Conservation (phyloP, 306 rosid species). For the Cicer judaicum region DNA sequence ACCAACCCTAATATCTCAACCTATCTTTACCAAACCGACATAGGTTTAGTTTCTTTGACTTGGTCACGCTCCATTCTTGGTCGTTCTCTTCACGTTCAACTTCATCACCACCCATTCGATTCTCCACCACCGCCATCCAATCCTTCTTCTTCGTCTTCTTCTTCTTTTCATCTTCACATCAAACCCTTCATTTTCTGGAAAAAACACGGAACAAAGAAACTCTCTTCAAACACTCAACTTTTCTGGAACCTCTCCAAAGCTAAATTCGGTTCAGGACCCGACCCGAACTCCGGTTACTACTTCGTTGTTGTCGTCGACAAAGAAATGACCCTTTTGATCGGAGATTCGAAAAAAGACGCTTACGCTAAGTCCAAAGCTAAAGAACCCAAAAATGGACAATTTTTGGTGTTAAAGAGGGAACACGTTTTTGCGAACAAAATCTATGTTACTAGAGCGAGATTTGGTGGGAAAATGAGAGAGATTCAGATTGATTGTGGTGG, state of each 20-base stretch:
- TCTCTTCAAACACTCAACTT: constrained; percentile 53
- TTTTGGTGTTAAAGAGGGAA: constrained; percentile 65
- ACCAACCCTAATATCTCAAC: constrained; percentile 75
- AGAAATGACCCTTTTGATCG: constrained; percentile 67
- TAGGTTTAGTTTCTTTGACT: constrained; percentile 71
- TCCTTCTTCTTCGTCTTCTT: constrained; percentile 39
- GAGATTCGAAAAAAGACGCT: constrained; percentile 66
- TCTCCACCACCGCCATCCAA: constrained; percentile 60
- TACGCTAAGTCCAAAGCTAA: constrained; percentile 59
- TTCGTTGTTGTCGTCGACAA: constrained; percentile 72
- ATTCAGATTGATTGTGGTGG: constrained; percentile 71
- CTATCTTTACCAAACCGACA: constrained; percentile 75
- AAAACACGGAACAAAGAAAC: constrained; percentile 72
- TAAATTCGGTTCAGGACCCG: constrained; percentile 67
- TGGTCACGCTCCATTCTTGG: constrained; percentile 92
- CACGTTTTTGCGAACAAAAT: constrained; percentile 70
- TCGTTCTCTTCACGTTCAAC: constrained; percentile 78
- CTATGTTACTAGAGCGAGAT: constrained; percentile 63
- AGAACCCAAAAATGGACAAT: constrained; percentile 44
- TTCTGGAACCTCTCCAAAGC: constrained; percentile 83
- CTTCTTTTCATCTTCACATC: constrained; percentile 63
- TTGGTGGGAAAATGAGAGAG: constrained; percentile 67
- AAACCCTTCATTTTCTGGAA: constrained; percentile 83
- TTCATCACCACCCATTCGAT: constrained; percentile 61
- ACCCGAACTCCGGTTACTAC: constrained; percentile 73